A percentile compares a stretch with the other conserved stretches of the same genome.
Conservation (phyloP, 352 stramenopile species). For the Phytophthora megakarya region DNA sequence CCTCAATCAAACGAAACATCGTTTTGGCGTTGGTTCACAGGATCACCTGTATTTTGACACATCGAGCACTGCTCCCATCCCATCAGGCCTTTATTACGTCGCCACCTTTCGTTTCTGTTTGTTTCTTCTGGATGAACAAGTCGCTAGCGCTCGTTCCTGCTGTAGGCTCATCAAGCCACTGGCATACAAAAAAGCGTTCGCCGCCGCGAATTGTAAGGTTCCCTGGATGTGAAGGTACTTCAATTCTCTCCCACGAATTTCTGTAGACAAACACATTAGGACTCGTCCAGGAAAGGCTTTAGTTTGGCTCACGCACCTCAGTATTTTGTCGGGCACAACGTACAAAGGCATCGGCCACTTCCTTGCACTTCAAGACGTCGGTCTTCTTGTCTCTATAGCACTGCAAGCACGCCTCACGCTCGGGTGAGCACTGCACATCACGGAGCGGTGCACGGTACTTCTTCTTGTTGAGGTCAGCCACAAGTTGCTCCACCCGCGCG, state of each 20-base stretch:
- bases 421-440: conserved; percentile 79
- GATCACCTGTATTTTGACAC: conserved; percentile 18
- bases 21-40: conserved; percentile 1
- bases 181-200: conserved; percentile 16
- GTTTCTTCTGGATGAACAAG: conserved; percentile 12
- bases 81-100: conserved; percentile 25
- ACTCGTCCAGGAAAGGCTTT: neutral
- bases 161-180: conserved; percentile 17
- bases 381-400: conserved; percentile 87
- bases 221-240: conserved; percentile 18
- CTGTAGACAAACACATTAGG: conserved; percentile 27
- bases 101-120: conserved; percentile 23
- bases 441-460: conserved; percentile 83
- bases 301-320: conserved; percentile 43
- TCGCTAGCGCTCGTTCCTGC: conserved; percentile 22
- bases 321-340: conserved; percentile 81
- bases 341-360: conserved; percentile 86
- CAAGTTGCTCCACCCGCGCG: conserved; percentile 70
- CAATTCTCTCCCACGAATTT: conserved; percentile 76
- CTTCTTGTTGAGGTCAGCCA: conserved; percentile 82
- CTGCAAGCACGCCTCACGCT: conserved; percentile 82
- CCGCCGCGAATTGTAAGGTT: conserved; percentile 4
- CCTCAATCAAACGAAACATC: too few species aligned
- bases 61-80: conserved; percentile 1
- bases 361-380: conserved; percentile 84